A percentile compares a stretch with the other conserved stretches of the same genome.
These are phyloP conservation scores for Suillus cothurnatus DNA, from an alignment of 768 basidiomycete genomes.

Conservation along the genomic window DNA sequence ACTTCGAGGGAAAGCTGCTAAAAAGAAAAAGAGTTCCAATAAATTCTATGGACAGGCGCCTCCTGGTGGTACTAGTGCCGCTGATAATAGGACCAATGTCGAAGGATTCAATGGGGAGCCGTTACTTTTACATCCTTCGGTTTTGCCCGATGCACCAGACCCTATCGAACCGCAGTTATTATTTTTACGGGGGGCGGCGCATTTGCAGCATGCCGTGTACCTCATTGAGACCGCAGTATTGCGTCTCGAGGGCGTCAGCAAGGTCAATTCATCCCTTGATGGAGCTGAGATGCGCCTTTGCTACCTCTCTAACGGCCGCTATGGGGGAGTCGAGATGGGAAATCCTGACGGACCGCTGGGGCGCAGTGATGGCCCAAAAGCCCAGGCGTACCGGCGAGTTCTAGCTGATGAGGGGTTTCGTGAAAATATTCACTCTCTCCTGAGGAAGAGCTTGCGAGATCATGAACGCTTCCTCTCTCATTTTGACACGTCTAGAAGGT, in stretches of 20 bases:
- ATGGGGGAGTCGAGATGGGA: conserved; percentile 85
- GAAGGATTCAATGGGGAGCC: conserved; percentile 55
- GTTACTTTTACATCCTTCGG: conserved; percentile 66
- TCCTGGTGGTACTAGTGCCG: conserved; percentile 61
- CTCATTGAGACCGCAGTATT: conserved; percentile 76
- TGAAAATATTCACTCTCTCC: conserved; percentile 57
- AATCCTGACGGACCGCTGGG: conserved; percentile 81
- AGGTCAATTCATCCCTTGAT: conserved; percentile 53
- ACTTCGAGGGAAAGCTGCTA: conserved; percentile 46
- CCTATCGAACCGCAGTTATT: conserved; percentile 85
- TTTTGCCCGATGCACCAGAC: conserved; percentile 77
- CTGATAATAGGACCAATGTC: conserved; percentile 39
- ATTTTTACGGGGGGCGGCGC: conserved; percentile 82
- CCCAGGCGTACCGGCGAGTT: conserved; percentile 60
- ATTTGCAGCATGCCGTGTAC: conserved; percentile 76
- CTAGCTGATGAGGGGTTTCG: conserved; percentile 58
- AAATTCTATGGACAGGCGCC: conserved; percentile 67
- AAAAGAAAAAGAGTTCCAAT: conserved; percentile 54
- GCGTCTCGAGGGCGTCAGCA: conserved; percentile 67
- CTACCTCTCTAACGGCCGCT: conserved; percentile 72
- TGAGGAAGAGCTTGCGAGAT: conserved; percentile 80
- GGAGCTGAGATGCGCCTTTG: conserved; percentile 78
- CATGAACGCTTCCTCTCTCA: conserved; percentile 83
- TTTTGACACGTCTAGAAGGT: conserved; percentile 74
- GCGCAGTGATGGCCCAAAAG: conserved; percentile 55